Base-by-base conservation (phyloP, 768 basidiomycete genomes). In the Candolleomyces aberdarensis region DNA sequence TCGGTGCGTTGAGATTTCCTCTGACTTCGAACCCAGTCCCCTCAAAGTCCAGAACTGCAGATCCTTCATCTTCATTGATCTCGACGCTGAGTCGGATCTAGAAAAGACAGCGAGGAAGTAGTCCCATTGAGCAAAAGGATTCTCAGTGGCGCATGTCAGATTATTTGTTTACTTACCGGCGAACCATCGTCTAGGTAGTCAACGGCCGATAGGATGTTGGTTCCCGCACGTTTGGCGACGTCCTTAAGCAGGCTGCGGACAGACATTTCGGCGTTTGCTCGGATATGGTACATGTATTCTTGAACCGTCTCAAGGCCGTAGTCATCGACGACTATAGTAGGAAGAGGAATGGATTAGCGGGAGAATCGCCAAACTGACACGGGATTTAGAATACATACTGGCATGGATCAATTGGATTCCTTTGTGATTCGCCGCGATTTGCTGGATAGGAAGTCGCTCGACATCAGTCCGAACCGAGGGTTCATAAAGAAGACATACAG, bases 391-490 rank as follows among this genome's bases (percentile, higher is more conserved):
- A 26, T 36, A 69, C 84, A 63, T 70, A 92, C 91, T 84, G 49
- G 86, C 85, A 67, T 89, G 89, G 62, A 96, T 87, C 3, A 95
- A 80, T 65, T 92, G 88, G 39, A 92, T 86, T 13, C 94, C 96
- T 75, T 96, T 95, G 73, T 94, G 85, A 70, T 97, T 97, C 7
- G 94, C 93, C 1, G 94, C 92, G 63, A 96, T 88, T 92, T 96
- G 94, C 92, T 94, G 53, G 55, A 48, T 26, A 53, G 48, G 15
- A 63, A 53, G 43, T 46, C 53, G 43, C 26, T 43, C 49, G 67
- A 50, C 56, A 50, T 22, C 6, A 29, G 14, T 59, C 14, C 52
- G 20, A 44, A 40, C 52, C 52, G 20, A 19, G 22, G 47, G 29
- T 7, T 29, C 8, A 32, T 57, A 26, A 57, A 54, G 36, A 39